A percentile compares a stretch with the other conserved stretches of the same genome.
These are phyloP conservation scores for Cryptosporidium bovis DNA, from an alignment of 169 alveolate genomes.

Conservation along the genomic window DNA sequence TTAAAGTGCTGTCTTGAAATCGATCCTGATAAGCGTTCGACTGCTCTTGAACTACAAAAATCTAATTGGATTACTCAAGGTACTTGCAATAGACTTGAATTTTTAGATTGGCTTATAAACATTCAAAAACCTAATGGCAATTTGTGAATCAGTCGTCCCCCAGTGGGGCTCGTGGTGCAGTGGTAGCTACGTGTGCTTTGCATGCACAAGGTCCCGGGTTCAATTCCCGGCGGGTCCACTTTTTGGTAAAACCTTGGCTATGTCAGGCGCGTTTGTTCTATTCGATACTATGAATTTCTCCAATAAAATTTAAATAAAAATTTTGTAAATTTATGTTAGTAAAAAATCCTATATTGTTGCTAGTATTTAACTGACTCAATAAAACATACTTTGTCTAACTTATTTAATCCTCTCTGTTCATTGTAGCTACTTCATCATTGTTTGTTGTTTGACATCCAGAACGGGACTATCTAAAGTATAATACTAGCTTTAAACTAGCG, in stretches of 20 bases:
- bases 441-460: too few species aligned
- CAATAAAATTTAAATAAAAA: too few species aligned
- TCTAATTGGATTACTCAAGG: slow-evolving; percentile 46
- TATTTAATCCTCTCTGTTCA: too few species aligned
- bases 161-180: slow-evolving; percentile 76
- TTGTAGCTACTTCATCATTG: too few species aligned
- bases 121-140: slow-evolving; percentile 12
- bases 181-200: slow-evolving; percentile 77
- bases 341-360: too few species aligned
- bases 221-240: slow-evolving; percentile 77
- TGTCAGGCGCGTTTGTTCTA: too few species aligned
- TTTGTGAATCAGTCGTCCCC: neutral
- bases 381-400: too few species aligned
- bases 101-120: slow-evolving; percentile 21
- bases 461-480: too few species aligned
- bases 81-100: slow-evolving; percentile 44
- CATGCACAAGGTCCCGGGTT: slow-evolving; percentile 78
- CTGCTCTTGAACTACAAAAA: slow-evolving; percentile 55
- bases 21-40: slow-evolving; percentile 49
- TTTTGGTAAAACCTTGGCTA: neutral
- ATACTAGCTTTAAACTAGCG: too few species aligned
- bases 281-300: too few species aligned
- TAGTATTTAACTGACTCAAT: too few species aligned
- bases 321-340: too few species aligned
- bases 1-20: slow-evolving; percentile 46